phyloP scores from a whole-genome alignment of 2,329 filamentous ascomycete genomes.

The Stagonosporopsis cucurbitacearum region DNA sequence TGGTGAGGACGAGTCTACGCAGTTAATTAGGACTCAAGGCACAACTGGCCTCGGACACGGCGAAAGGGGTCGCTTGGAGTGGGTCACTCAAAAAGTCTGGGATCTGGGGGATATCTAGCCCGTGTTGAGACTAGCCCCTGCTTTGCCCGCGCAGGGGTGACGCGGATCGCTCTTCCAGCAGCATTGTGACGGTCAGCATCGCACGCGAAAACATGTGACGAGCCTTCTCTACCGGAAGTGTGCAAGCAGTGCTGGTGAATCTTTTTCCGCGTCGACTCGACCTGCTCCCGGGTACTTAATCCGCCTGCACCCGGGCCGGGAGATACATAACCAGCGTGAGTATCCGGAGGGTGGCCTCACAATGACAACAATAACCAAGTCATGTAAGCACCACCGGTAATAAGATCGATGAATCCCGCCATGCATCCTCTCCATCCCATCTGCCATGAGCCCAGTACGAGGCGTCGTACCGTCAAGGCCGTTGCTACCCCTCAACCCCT shows the following conservation, averaged over 20 bases:
- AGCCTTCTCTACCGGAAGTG: neutral
- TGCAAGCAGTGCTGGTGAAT: neutral
- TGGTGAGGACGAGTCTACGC: neutral
- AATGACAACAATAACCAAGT: too few relatives aligned
- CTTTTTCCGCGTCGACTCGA: neutral
- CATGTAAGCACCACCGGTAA: neutral
- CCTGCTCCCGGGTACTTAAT: neutral
- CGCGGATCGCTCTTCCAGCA: neutral
- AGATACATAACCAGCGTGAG: neutral
- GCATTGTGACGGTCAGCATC: neutral
- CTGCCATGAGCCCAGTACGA: neutral
- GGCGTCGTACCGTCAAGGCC: neutral
- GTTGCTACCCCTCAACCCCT: conserved; percentile 23
- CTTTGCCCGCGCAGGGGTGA: too few relatives aligned
- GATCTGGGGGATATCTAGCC: neutral
- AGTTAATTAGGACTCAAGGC: too few relatives aligned
- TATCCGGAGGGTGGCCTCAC: neutral
- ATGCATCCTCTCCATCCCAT: neutral
- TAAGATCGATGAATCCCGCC: neutral
- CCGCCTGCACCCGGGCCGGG: neutral
- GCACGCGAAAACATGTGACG: conserved; percentile 17
- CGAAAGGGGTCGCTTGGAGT: conserved; percentile 10
- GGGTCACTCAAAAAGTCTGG: neutral
- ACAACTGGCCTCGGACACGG: neutral
- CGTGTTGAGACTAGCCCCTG: neutral